Evolutionary conservation across 495 filamentous ascomycete species (phyloP).

Genomic region (Aspergillus diversus): DNA sequence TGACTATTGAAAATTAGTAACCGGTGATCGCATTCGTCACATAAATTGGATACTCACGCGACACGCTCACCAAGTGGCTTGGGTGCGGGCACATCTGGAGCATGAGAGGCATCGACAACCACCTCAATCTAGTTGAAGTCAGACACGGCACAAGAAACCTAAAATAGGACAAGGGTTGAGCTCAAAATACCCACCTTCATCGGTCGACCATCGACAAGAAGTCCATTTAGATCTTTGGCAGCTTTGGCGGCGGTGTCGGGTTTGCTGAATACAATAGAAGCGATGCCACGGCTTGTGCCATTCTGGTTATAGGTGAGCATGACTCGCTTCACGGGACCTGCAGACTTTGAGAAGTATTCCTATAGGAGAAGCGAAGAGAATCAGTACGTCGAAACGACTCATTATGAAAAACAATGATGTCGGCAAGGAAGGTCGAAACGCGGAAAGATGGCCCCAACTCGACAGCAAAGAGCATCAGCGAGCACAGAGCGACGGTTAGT

Average conservation of each 20-base stretch:
- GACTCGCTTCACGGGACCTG: slow-evolving; percentile 87
- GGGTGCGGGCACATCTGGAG: slow-evolving; percentile 62
- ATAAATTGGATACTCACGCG: slow-evolving; percentile 53
- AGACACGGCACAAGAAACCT: not conserved
- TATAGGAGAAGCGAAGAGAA: slow-evolving; percentile 56
- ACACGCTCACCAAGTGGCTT: slow-evolving; percentile 89
- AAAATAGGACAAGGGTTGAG: not conserved
- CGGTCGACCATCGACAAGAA: slow-evolving; percentile 83
- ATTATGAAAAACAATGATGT: slow-evolving; percentile 28
- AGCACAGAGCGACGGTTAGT: slow-evolving; percentile 69
- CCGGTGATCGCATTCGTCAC: not conserved
- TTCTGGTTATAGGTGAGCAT: slow-evolving; percentile 90
- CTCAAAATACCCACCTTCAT: slow-evolving; percentile 70
- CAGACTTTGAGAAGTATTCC: slow-evolving; percentile 91
- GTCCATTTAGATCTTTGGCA: slow-evolving; percentile 76
- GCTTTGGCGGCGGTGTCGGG: slow-evolving; percentile 80
- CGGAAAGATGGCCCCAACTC: slow-evolving; percentile 32
- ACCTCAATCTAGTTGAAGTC: slow-evolving; percentile 71
- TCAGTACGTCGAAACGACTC: slow-evolving; percentile 45
- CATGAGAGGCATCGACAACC: slow-evolving; percentile 75
- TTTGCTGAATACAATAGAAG: slow-evolving; percentile 77
- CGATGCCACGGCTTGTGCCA: slow-evolving; percentile 86
- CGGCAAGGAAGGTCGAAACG: slow-evolving; percentile 31
- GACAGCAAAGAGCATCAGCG: slow-evolving; percentile 62
- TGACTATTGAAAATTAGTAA: slow-evolving; percentile 43